These are phyloP conservation scores for Eimeria praecox DNA, from an alignment of 169 alveolate species.

Conservation along the genomic window DNA sequence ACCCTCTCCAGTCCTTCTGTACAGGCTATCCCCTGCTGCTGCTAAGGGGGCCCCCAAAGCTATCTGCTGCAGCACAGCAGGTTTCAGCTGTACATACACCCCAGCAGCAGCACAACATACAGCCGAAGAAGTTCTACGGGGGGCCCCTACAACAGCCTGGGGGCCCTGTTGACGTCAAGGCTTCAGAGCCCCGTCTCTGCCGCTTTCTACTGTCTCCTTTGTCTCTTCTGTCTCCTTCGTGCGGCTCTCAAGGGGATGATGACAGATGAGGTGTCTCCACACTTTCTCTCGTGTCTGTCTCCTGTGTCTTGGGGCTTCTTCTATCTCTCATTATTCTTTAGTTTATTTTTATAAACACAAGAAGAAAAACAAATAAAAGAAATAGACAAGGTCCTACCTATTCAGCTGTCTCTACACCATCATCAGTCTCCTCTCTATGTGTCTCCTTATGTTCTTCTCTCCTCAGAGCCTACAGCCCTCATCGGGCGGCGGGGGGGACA, in stretches of 20 bases:
- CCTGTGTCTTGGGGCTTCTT: not conserved
- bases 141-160: slow-evolving; percentile 2
- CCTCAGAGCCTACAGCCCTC: not conserved
- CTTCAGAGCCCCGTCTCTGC: no score
- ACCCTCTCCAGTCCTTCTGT: no score
- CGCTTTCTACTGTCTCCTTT: not conserved
- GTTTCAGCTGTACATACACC: not conserved
- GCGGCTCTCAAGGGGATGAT: no score
- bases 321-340: no score
- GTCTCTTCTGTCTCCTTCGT: no score
- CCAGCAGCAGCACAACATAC: not conserved
- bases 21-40: not conserved
- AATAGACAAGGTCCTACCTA: no score
- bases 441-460: not conserved
- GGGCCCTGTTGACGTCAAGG: not conserved
- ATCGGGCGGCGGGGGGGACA: not conserved
- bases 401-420: not conserved
- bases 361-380: no score
- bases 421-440: not conserved
- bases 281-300: not conserved
- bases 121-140: not conserved
- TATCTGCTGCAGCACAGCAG: no score
- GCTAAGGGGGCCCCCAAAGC: not conserved
- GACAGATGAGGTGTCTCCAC: no score
- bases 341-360: no score